Conservation (phyloP, 768 basidiomycete genomes). For the Suillus lakei region DNA sequence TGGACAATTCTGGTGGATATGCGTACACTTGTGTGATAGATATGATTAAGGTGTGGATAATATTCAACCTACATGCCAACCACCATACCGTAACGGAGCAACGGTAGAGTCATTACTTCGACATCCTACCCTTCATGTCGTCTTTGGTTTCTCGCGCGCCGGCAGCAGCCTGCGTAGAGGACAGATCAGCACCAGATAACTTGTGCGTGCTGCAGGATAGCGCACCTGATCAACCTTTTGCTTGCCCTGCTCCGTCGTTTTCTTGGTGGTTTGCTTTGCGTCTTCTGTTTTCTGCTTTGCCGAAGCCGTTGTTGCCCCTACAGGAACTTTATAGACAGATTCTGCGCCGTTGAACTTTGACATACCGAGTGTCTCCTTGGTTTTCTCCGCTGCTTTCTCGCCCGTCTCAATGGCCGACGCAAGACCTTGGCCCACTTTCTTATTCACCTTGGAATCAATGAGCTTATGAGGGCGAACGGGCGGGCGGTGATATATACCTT, state of each 20-base stretch:
- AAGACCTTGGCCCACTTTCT: constrained; percentile 42
- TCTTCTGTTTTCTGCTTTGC: constrained; percentile 9
- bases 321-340: neutral
- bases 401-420: constrained; percentile 47
- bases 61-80: neutral
- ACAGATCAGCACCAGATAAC: neutral
- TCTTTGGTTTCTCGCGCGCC: constrained; percentile 23
- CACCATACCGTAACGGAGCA: neutral
- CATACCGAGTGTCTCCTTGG: constrained; percentile 42
- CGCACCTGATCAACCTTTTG: constrained; percentile 14
- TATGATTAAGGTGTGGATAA: neutral
- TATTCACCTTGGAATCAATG: constrained; percentile 40
- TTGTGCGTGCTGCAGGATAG: neutral
- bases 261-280: constrained; percentile 8
- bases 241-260: constrained; percentile 19
- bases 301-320: constrained; percentile 10
- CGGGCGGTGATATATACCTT: constrained; percentile 28
- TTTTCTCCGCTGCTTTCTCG: constrained; percentile 42
- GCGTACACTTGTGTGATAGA: neutral
- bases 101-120: neutral
- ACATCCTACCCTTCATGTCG: constrained; percentile 16
- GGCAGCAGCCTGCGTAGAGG: constrained; percentile 15
- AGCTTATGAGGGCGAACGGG: neutral
- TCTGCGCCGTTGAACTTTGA: constrained; percentile 6
- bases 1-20: neutral